Evolutionary conservation across 305 asterid genomes (phyloP), one percentile per base, ranked within the genome.

Genomic region (Fraxinus ornus): DNA sequence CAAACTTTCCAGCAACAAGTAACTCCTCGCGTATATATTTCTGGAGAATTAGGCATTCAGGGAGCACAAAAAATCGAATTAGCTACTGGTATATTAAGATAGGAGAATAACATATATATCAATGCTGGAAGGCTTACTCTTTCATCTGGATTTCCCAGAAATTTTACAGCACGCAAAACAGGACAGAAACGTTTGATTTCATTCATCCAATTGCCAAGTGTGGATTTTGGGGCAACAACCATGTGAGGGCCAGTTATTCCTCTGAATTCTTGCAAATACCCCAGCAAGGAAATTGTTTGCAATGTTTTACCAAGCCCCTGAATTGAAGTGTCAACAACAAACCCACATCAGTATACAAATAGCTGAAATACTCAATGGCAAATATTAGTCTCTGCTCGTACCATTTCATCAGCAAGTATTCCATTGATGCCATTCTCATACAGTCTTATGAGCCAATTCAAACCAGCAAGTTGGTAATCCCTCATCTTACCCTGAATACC

Each of bases 401-500:
- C 99, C 99, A 97, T 97, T 88, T 97, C 99, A 89, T 97, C 99
- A 44, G 99, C 98, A 85, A 97, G 98, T 73, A 97, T 97, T 70
- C 99, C 99, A 87, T 97, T 97, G 60, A 97, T 97, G 84, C 99
- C 99, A 90, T 97, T 97, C 89, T 97, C 99, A 86, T 97, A 97
- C 83, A 97, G 90, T 68, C 99, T 87, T 87, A 97, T 97, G 79
- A 97, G 87, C 99, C 99, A 97, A 85, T 97, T 97, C 84, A 97
- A 87, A 77, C 99, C 98, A 91, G 99, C 99, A 85, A 97, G 94
- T 82, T 97, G 99, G 89, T 97, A 97, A 87, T 97, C 99, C 87
- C 99, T 92, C 99, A 97, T 97, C 95, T 97, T 97, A 74, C 99
- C 99, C 81, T 94, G 97, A 84, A 97, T 97, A 85, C 99, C 99